These are phyloP conservation scores for Xylaria sp. DNA, from an alignment of 2,329 filamentous ascomycete genomes.

Conservation along the genomic window DNA sequence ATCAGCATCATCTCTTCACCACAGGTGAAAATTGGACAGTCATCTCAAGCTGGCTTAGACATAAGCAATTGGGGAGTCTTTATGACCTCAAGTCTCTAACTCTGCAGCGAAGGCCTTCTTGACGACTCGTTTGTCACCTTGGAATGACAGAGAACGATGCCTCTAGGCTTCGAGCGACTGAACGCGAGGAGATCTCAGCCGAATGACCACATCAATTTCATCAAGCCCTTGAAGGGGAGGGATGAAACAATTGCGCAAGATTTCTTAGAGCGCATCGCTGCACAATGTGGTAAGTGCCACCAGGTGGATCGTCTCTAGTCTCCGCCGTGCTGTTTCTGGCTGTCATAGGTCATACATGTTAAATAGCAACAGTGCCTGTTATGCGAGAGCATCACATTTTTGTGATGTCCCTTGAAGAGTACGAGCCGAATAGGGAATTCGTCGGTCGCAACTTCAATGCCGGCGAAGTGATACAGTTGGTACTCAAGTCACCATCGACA, in stretches of 20 bases:
- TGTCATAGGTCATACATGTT: slow-evolving; percentile 1
- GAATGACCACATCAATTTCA: slow-evolving; percentile 83
- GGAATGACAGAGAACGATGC: slow-evolving; percentile 63
- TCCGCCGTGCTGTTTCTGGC: not conserved
- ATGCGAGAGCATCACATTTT: slow-evolving; percentile 74
- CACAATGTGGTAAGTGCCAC: slow-evolving; percentile 73
- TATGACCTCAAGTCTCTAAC: not conserved
- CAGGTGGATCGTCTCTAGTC: not conserved
- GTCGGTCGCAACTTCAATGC: slow-evolving; percentile 91
- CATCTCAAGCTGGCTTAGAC: not conserved
- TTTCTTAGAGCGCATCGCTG: slow-evolving; percentile 80
- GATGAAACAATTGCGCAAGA: slow-evolving; percentile 72
- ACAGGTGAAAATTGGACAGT: not conserved
- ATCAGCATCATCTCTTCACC: not conserved
- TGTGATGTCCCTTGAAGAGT: slow-evolving; percentile 80
- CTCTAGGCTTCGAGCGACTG: slow-evolving; percentile 79
- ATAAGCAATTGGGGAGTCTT: not conserved
- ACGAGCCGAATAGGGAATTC: slow-evolving; percentile 82
- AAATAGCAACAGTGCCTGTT: slow-evolving; percentile 65
- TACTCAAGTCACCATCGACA: slow-evolving; percentile 73
- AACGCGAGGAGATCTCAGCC: slow-evolving; percentile 80
- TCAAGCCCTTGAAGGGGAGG: slow-evolving; percentile 77
- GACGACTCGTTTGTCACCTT: not conserved
- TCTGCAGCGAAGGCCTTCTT: not conserved
- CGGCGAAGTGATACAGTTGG: slow-evolving; percentile 86